Percentiles rank a stretch among this genome's conserved stretches.
Evolutionary conservation across 352 stramenopile species (phyloP).

Genomic region (Globisporangium emineosum): DNA sequence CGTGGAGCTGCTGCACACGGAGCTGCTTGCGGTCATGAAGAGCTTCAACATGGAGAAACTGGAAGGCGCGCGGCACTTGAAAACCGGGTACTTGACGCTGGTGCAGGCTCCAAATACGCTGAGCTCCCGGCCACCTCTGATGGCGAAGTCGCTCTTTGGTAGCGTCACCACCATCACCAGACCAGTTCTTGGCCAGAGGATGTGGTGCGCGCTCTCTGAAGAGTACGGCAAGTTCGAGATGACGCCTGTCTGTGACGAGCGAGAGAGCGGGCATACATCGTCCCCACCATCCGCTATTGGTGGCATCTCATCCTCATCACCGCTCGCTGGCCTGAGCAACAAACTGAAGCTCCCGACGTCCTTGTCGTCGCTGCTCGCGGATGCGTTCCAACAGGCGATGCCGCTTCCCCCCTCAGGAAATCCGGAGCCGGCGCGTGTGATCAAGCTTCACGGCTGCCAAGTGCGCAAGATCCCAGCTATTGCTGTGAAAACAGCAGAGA

Average conservation of each 20-base stretch:
- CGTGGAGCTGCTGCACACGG: slow-evolving; percentile 31
- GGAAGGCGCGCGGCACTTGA: slow-evolving; percentile 37
- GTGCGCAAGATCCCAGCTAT: slow-evolving; percentile 26
- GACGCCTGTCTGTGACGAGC: slow-evolving; percentile 26
- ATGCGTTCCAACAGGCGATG: slow-evolving; percentile 29
- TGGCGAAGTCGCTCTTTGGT: slow-evolving; percentile 31
- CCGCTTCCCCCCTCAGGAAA: not conserved
- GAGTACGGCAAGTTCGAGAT: slow-evolving; percentile 61
- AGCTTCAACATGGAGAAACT: slow-evolving; percentile 59
- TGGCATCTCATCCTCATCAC: not conserved
- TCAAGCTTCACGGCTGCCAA: slow-evolving; percentile 54
- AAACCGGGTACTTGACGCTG: slow-evolving; percentile 49
- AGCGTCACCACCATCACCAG: slow-evolving; percentile 1
- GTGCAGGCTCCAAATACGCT: slow-evolving; percentile 31
- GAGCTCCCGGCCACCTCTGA: slow-evolving; percentile 16
- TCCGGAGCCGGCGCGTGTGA: slow-evolving; percentile 20
- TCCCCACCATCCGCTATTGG: not conserved
- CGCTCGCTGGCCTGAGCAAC: slow-evolving; percentile 21
- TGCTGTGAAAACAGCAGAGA: not conserved
- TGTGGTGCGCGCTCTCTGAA: slow-evolving; percentile 58
- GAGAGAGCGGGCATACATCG: not conserved
- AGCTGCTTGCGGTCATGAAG: slow-evolving; percentile 41
- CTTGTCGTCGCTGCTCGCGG: slow-evolving; percentile 50
- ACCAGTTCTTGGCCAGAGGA: slow-evolving; percentile 25
- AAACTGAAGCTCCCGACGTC: slow-evolving; percentile 50